phyloP scores from a whole-genome alignment of 441 rosid species.

The Populus hybrid region DNA sequence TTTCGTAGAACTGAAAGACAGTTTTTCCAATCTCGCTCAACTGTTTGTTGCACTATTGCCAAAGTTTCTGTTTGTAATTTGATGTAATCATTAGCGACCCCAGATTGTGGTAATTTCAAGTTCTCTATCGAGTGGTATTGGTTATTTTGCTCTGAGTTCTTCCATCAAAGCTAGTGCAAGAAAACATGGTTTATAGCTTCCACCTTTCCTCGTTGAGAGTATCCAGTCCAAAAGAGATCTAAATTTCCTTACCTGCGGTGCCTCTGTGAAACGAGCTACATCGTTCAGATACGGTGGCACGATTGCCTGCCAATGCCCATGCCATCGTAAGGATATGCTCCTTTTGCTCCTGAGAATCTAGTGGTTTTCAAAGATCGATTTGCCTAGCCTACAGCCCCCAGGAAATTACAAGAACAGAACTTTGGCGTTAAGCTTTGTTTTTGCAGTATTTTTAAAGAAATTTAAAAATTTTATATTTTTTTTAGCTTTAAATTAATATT shows the following conservation, averaged over 20 bases:
- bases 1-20: not conserved
- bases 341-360: no score
- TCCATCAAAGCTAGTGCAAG: not conserved
- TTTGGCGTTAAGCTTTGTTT: no score
- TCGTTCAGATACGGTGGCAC: no score
- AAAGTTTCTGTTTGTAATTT: not conserved
- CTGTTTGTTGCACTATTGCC: not conserved
- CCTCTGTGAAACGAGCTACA: not conserved
- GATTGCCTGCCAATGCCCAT: no score
- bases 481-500: no score
- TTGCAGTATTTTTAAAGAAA: no score
- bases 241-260: not conserved
- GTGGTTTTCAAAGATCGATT: no score
- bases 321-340: no score
- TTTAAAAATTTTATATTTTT: no score
- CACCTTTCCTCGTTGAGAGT: not conserved
- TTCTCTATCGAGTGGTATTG: not conserved
- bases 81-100: not conserved
- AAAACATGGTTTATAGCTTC: not conserved
- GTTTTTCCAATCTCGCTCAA: not conserved
- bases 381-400: no score
- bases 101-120: not conserved
- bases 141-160: not conserved
- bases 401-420: no score
- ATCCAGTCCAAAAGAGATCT: not conserved